Base-by-base conservation (phyloP, 2,329 filamentous ascomycete species). In the Gnomoniopsis sp. region DNA sequence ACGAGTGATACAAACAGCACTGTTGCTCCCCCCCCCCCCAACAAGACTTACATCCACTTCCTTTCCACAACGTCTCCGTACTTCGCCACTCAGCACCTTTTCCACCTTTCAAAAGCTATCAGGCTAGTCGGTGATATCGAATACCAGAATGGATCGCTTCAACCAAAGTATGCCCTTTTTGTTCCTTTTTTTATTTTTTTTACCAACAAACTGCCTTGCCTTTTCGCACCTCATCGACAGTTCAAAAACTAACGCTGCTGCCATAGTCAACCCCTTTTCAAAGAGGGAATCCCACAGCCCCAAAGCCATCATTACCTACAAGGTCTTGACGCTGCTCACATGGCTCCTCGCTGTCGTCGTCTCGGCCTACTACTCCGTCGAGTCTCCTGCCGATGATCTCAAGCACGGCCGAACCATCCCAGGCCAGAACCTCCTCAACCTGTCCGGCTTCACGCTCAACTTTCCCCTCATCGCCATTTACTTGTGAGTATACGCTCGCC, bases 361-460 rank as follows among this genome's bases (percentile, higher is more conserved):
- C 53, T 85, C 87, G 59, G 77, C 95, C 70, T 91, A 90, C 78
- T 96, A 95, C 73, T 84, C 84, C 51, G 74, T 88, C 71, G 74
- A 86, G 65, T 73, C 76, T 15, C 89, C 90, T 1, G 75, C 81
- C 54, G 87, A 91, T 74, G 85, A 85, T 65, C 72, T 78, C 67
- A 75, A 75, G 64, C 75, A 80, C 62, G 80, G 83, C 61, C 80
- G 82, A 63, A 87, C 82, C 60, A 90, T 96, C 70, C 93, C 88
- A 87, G 84, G 84, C 57, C 87, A 91, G 74, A 92, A 92, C 70
- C 75, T 79, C 58, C 75, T 78, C 54, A 83, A 85, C 65, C 79
- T 75, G 38, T 93, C 89, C 8, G 88, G 88, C 10, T 96, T 96
- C 72, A 86, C 87, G 49, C 80, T 92, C 74, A 92, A 89, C 74